Evolutionary conservation across 352 stramenopile species (phyloP).

Genomic region (Globisporangium carolinianum): DNA sequence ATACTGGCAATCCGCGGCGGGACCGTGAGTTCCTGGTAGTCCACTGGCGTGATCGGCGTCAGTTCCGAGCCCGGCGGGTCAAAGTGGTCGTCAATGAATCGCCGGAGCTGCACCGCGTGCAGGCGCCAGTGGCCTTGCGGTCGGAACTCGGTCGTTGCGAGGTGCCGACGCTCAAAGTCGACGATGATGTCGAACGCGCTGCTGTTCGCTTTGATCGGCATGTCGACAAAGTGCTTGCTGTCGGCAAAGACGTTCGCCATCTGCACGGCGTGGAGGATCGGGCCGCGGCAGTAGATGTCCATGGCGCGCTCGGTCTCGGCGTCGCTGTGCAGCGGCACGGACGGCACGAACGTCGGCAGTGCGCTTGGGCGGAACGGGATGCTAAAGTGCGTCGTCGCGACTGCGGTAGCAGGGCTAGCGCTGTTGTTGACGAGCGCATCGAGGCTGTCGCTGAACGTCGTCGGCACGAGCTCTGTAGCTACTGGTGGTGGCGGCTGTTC

Average conservation of each 20-base stretch:
- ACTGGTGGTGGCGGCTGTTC: too few species aligned
- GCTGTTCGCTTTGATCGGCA: constrained; percentile 84
- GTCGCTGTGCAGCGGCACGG: constrained; percentile 21
- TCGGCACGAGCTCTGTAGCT: too few species aligned
- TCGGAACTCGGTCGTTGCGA: constrained; percentile 51
- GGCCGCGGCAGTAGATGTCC: constrained; percentile 71
- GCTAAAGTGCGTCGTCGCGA: background rate
- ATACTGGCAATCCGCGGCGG: constrained; percentile 55
- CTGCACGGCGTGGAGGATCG: constrained; percentile 63
- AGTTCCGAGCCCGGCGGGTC: constrained; percentile 72
- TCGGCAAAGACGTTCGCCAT: constrained; percentile 78
- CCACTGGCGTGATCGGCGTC: constrained; percentile 53
- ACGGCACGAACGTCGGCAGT: constrained; percentile 8
- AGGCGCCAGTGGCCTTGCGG: constrained; percentile 5
- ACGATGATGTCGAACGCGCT: constrained; percentile 61
- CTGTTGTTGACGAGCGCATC: background rate
- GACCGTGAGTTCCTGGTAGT: constrained; percentile 46
- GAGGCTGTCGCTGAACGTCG: background rate
- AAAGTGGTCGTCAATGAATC: constrained; percentile 82
- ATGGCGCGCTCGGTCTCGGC: constrained; percentile 48
- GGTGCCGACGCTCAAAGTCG: constrained; percentile 49
- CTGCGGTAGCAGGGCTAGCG: background rate
- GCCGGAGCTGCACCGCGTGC: constrained; percentile 36
- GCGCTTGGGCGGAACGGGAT: background rate
- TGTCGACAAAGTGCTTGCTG: constrained; percentile 92